A percentile compares a stretch with the other conserved stretches of the same genome.
Conservation (phyloP, 345 rosid genomes). For the Gossypioides kirkii region DNA sequence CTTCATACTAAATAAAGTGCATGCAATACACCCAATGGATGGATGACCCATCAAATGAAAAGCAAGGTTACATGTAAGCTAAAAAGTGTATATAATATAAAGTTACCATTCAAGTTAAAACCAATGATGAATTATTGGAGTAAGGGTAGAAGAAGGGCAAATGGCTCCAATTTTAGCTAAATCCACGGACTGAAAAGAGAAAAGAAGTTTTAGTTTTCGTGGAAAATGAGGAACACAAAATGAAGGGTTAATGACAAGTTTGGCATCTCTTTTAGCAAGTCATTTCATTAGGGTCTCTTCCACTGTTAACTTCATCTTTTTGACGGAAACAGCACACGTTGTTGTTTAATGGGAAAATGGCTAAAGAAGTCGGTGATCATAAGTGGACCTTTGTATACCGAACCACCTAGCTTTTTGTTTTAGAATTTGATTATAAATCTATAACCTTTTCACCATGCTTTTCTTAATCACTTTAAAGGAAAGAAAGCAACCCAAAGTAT, state of each 20-base stretch:
- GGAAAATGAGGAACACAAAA: conserved; percentile 21
- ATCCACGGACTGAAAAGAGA: background rate
- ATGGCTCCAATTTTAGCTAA: background rate
- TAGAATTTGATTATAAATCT: background rate
- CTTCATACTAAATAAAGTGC: background rate
- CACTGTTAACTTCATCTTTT: conserved; percentile 13
- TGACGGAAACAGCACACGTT: conserved; percentile 8
- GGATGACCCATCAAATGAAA: conserved; percentile 14
- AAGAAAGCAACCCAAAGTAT: background rate
- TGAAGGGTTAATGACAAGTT: background rate
- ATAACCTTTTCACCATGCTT: background rate
- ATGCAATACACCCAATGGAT: background rate
- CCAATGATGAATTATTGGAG: conserved; percentile 9
- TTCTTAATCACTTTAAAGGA: background rate
- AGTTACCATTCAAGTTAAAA: conserved; percentile 42
- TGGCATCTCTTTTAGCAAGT: conserved; percentile 18
- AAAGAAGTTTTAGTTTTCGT: conserved; percentile 12
- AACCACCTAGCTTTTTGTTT: background rate
- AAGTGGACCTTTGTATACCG: background rate
- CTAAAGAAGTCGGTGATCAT: background rate
- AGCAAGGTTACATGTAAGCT: conserved; percentile 13
- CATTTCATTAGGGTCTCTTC: background rate
- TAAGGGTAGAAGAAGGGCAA: background rate
- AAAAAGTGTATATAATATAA: conserved; percentile 20
- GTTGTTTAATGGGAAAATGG: background rate